Evolutionary conservation across 106 monocot species (phyloP), one percentile per base, ranked within the genome.

Genomic region (Phalaenopsis equestris): DNA sequence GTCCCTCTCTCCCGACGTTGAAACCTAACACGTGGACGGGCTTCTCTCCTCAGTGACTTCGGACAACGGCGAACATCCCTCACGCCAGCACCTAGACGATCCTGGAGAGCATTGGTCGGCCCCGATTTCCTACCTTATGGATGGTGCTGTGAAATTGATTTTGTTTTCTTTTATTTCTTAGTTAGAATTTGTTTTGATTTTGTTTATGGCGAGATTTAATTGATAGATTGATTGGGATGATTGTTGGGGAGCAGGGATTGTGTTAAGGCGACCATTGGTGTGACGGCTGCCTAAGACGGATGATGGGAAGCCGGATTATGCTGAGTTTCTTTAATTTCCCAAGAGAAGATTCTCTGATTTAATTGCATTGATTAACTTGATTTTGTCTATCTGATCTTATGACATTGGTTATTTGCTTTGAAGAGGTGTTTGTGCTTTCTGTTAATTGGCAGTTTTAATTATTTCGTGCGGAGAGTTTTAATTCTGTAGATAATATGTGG

Each of bases 221-320:
- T 30, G 30, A 30, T 30, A 30, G 30, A 30, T 57, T 49, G 39
- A 36, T 61, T 61, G 61, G 61, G 61, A 61, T 61, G 6, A 8
- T 61, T 70, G 36, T 39, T 70, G 38, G 36, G 38, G 12, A 42
- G 56, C 36, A 88, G 88, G 88, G 6, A 88, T 88, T 78, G 88
- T 88, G 78, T 86, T 85, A 48, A 80, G 88, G 81, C 80, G 88
- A 80, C 88, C 88, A 43, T 61, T 88, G 67, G 88, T 88, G 80
- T 52, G 85, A 80, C 88, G 86, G 41, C 85, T 88, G 16, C 88
- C 83, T 42, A 88, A 88, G 82, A 85, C 41, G 21, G 85, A 83
- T 1, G 73, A 56, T 4, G 85, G 83, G 19, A 81, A 83, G 56
- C 14, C 80, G 7, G 88, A 88, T 80, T 88, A 88, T 52, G 88